A percentile compares a stretch with the other conserved stretches of the same genome.
Evolutionary conservation across 352 stramenopile genomes (phyloP).

Genomic region (Phytophthora sp.): DNA sequence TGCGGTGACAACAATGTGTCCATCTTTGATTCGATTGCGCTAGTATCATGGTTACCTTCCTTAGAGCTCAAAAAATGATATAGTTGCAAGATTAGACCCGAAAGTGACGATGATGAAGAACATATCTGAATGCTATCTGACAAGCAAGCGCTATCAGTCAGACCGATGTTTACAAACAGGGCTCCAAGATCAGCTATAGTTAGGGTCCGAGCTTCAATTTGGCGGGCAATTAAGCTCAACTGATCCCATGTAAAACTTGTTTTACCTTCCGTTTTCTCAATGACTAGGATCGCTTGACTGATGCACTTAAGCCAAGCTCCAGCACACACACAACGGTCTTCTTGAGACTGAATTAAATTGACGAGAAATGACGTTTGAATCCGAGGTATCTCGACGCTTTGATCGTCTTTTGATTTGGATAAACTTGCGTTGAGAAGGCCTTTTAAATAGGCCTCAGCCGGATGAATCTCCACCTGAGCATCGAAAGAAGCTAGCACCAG

Average conservation of each 20-base stretch:
- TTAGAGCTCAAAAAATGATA: slow-evolving; percentile 3
- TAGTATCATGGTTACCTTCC: neutral
- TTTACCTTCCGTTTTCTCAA: neutral
- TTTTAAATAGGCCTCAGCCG: neutral
- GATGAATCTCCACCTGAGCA: neutral
- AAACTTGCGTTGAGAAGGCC: neutral
- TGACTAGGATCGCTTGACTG: neutral
- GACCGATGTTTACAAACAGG: slow-evolving; percentile 18
- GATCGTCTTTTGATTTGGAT: neutral
- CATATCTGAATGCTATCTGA: too few species aligned
- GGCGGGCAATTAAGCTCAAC: neutral
- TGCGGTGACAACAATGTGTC: neutral
- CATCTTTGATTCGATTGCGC: slow-evolving; percentile 1
- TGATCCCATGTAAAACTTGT: neutral
- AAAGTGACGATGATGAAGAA: slow-evolving; percentile 1
- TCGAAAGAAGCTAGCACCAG: slow-evolving; percentile 1
- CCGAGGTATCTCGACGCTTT: neutral
- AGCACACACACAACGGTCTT: neutral
- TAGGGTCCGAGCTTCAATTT: slow-evolving; percentile 4
- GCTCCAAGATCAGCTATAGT: slow-evolving; percentile 2
- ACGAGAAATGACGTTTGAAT: neutral
- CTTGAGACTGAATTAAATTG: neutral
- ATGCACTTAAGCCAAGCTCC: slow-evolving; percentile 1
- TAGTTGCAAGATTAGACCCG: slow-evolving; percentile 4
- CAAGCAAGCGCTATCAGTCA: too few species aligned